A percentile compares a stretch with the other conserved stretches of the same genome.
Conservation (phyloP, 2,329 filamentous ascomycete genomes). For the Aspergillus sp. region DNA sequence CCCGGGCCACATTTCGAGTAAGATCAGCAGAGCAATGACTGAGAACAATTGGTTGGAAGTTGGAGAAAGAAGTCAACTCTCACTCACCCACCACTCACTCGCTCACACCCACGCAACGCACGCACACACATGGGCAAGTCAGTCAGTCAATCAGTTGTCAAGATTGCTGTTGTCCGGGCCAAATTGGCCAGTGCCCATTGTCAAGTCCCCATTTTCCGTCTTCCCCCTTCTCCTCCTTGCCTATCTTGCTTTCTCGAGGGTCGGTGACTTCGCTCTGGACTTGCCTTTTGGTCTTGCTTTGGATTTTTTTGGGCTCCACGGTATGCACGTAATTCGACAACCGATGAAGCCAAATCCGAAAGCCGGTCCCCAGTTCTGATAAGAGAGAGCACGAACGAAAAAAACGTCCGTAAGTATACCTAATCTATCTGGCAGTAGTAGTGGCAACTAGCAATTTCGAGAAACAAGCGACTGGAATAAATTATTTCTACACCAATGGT, state of each 20-base stretch:
- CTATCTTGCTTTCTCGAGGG: neutral
- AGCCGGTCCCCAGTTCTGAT: neutral
- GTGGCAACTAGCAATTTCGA: slow-evolving; percentile 11
- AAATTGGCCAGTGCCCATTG: neutral
- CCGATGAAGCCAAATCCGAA: neutral
- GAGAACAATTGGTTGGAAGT: neutral
- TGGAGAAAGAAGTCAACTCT: neutral
- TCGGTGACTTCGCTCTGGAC: slow-evolving; percentile 10
- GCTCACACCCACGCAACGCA: neutral
- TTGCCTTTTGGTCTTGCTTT: neutral
- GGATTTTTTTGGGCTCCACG: neutral
- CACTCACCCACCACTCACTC: neutral
- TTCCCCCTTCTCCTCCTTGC: neutral
- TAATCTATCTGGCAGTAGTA: neutral
- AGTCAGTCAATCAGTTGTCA: slow-evolving; percentile 11
- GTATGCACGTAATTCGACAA: slow-evolving; percentile 1
- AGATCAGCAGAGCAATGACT: slow-evolving; percentile 13
- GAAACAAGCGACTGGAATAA: slow-evolving; percentile 10
- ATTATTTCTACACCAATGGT: slow-evolving; percentile 13
- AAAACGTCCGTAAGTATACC: slow-evolving; percentile 1
- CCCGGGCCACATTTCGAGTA: slow-evolving; percentile 12
- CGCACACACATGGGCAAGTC: neutral
- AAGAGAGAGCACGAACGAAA: slow-evolving; percentile 9
- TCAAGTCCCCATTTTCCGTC: neutral
- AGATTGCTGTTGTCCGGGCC: slow-evolving; percentile 1